Evolutionary conservation across 371 early-diverging fungal species (phyloP).

Genomic region (Mucor sp.): DNA sequence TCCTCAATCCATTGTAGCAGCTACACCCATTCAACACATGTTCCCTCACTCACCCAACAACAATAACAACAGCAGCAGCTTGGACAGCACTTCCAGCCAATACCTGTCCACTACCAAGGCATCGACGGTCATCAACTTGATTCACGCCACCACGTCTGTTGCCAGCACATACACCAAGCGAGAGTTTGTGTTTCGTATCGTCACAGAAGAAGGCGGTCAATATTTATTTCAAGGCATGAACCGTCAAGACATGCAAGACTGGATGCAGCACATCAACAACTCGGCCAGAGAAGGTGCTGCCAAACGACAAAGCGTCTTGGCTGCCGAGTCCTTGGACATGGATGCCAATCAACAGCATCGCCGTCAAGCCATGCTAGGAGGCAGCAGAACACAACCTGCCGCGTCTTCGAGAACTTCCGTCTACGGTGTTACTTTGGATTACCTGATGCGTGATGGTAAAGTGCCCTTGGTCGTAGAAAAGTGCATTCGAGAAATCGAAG

Average conservation of each 20-base stretch:
- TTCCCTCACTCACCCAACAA: conserved; percentile 3
- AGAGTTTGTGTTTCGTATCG: conserved; percentile 79
- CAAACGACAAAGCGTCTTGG: conserved; percentile 57
- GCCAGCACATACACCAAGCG: conserved; percentile 73
- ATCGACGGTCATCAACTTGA: conserved; percentile 78
- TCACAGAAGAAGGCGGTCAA: conserved; percentile 86
- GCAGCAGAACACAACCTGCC: background rate
- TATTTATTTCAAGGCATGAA: conserved; percentile 75
- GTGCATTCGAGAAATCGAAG: conserved; percentile 78
- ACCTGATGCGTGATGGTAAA: conserved; percentile 62
- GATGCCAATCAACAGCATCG: background rate
- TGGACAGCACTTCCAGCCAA: background rate
- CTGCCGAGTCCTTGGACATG: conserved; percentile 28
- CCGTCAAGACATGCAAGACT: conserved; percentile 74
- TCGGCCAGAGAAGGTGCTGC: conserved; percentile 79
- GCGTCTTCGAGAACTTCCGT: conserved; percentile 22
- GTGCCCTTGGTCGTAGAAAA: conserved; percentile 67
- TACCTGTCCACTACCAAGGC: conserved; percentile 48
- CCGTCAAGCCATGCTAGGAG: background rate
- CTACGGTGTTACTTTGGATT: conserved; percentile 66
- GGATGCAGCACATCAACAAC: conserved; percentile 73
- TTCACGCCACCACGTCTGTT: conserved; percentile 74
- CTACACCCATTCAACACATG: conserved; percentile 15
- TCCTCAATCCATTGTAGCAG: conserved; percentile 15
- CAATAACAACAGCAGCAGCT: background rate